Evolutionary conservation across 192 early-diverging fungal genomes (phyloP), one percentile per base, ranked within the genome.

Genomic region (Coemansia sp.): DNA sequence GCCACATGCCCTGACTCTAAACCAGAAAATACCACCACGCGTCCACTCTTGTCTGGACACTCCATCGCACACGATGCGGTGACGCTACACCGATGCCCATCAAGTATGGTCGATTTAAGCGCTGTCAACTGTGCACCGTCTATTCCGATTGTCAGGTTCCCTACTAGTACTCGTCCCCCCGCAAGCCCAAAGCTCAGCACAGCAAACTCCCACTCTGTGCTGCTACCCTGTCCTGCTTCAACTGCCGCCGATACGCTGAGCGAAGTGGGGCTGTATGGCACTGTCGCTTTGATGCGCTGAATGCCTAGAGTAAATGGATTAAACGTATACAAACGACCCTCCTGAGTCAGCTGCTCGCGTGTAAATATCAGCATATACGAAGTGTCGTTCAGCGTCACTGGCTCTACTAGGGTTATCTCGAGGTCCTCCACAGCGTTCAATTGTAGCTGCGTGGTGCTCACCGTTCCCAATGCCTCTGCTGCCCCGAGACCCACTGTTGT

Each of bases 171-270:
- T 8, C 59, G 61, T 20, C 78, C 72, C 17, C 63, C 59, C 19
- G 66, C 21, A 21, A 75, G 31, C 1, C 73, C 72, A 62, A 80
- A 68, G 52, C 72, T 72, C n/a, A 69, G 64, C 6, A 75, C 59
- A 0, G 59, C 33, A 64, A 72, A 80, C 70, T 80, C 72, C 78
- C 78, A 80, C 51, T 75, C 69, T 21, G 69, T 72, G 51, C 58
- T 69, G 53, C 63, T 69, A 5, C 72, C 78, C 32, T 60, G 59
- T 20, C 78, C 78, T 5, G 73, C 73, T 20, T 51, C 17, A n/a
- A 71, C 20, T 30, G 78, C 63, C 6, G 69, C 39, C 24, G 78
- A 80, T 33, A 69, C 69, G 61, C 66, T 61, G 20, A 80, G 52
- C 29, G 72, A 71, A 20, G 57, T 52, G 10, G 54, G 29, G 27